Percentiles rank a stretch among this genome's conserved stretches.
phyloP scores from a whole-genome alignment of 192 early-diverging fungal genomes.

The Glomus cerebriforme region DNA sequence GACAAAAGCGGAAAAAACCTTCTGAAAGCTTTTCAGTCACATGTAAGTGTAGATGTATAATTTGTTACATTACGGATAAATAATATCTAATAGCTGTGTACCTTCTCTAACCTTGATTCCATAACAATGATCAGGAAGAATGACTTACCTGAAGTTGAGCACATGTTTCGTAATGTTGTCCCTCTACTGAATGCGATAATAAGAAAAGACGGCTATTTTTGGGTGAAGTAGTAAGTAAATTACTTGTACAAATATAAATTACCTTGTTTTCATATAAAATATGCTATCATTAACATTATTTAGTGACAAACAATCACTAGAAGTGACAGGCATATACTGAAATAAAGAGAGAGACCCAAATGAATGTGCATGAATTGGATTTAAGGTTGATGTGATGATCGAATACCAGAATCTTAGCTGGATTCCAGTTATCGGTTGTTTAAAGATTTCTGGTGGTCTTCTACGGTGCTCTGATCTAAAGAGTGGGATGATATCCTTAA shows the following conservation, averaged over 20 bases:
- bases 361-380: conserved; percentile 30
- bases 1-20: background rate
- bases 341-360: conserved; percentile 34
- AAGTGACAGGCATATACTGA: conserved; percentile 26
- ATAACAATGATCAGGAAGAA: conserved; percentile 34
- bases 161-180: conserved; percentile 19
- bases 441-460: conserved; percentile 34
- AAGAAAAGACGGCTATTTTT: conserved; percentile 19
- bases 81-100: conserved; percentile 16
- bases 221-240: conserved; percentile 32
- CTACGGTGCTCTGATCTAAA: conserved; percentile 32
- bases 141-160: conserved; percentile 26
- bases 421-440: conserved; percentile 31
- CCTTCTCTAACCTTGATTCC: background rate
- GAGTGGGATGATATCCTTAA: conserved; percentile 34
- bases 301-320: conserved; percentile 34
- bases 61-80: conserved; percentile 17
- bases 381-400: conserved; percentile 31
- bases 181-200: conserved; percentile 21
- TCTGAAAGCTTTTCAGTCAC: conserved; percentile 22
- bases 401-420: conserved; percentile 36
- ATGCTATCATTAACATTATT: background rate
- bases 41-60: conserved; percentile 29
- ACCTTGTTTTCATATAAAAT: conserved; percentile 16
- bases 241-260: conserved; percentile 27